Conservation (phyloP, 495 filamentous ascomycete species). For the Darksidea phi region DNA sequence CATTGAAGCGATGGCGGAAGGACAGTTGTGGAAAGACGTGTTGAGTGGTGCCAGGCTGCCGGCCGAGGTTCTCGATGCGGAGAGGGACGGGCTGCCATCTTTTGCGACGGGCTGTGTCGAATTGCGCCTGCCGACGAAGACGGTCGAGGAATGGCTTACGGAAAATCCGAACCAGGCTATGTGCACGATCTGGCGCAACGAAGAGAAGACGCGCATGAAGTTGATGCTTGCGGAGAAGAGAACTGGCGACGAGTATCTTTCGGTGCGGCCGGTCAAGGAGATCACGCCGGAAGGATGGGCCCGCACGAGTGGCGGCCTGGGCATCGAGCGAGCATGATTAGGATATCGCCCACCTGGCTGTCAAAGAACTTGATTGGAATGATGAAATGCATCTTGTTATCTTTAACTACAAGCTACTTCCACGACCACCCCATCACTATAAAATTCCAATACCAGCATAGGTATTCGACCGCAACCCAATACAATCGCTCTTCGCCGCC, state of each 20-base stretch:
- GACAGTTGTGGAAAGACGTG: slow-evolving; percentile 11
- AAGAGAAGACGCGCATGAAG: not conserved
- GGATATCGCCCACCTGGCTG: no score
- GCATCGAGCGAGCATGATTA: no score
- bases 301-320: not conserved
- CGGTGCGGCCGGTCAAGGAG: not conserved
- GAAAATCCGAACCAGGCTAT: not conserved
- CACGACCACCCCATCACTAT: no score
- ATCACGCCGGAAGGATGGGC: not conserved
- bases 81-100: slow-evolving; percentile 1
- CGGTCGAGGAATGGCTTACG: not conserved
- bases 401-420: no score
- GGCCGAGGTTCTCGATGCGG: slow-evolving; percentile 2
- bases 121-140: not conserved
- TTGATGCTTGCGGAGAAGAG: not conserved
- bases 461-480: no score
- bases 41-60: not conserved
- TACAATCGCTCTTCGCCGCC: no score
- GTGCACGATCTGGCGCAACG: not conserved
- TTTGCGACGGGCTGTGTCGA: slow-evolving; percentile 11
- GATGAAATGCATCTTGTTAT: no score
- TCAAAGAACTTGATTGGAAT: no score
- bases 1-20: slow-evolving; percentile 7
- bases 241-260: not conserved
- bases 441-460: no score